Conservation (phyloP, 163 green algal species). For the Chlorella variabilis region DNA sequence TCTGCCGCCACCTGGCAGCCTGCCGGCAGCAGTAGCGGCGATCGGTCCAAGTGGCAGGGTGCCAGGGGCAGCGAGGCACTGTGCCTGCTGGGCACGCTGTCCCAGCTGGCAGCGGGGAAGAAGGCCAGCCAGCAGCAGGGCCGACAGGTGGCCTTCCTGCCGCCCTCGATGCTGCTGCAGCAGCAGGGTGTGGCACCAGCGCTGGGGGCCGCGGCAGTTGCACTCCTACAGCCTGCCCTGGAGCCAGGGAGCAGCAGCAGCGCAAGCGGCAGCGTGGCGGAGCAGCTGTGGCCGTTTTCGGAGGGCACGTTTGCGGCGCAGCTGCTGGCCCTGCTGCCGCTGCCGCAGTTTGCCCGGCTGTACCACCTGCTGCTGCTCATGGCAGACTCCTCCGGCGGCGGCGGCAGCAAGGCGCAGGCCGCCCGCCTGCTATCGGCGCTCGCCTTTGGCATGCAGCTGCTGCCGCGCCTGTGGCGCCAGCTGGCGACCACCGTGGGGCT, state of each 20-base stretch:
- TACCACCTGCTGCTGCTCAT: conserved; percentile 36
- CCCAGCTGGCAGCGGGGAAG: conserved; percentile 24
- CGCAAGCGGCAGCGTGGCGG: neutral
- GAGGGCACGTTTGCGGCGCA: conserved; percentile 34
- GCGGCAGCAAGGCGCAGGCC: neutral
- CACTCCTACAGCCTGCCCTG: neutral
- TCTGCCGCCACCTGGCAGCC: conserved; percentile 8
- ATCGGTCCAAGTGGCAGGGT: neutral
- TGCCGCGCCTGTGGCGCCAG: conserved; percentile 41
- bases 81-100: conserved; percentile 11
- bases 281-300: conserved; percentile 30
- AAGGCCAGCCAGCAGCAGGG: conserved; percentile 3
- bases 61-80: neutral
- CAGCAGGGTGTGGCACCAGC: conserved; percentile 7
- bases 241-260: neutral
- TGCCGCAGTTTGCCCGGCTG: conserved; percentile 14
- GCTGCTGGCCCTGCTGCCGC: conserved; percentile 25
- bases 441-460: conserved; percentile 40
- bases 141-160: conserved; percentile 25
- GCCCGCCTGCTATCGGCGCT: conserved; percentile 36
- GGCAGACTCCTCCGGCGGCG: neutral
- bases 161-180: conserved; percentile 23
- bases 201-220: neutral
- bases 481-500: conserved; percentile 46
- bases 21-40: neutral